Evolutionary conservation across 495 filamentous ascomycete species (phyloP).

Genomic region (Bryoglossum gracile): DNA sequence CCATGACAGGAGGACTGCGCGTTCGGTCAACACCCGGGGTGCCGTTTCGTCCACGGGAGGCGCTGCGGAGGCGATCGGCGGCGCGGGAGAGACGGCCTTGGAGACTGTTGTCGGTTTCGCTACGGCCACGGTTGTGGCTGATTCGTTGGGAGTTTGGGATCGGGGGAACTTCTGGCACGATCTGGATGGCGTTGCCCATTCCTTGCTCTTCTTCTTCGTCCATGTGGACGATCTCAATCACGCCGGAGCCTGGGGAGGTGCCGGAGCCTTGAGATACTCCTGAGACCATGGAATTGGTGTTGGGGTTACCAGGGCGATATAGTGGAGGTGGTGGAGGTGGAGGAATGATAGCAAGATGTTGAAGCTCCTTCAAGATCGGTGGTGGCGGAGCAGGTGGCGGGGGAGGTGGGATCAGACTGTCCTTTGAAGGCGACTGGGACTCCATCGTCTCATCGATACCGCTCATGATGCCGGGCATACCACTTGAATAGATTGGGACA

Average conservation of each 20-base stretch:
- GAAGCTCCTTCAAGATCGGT: constrained; percentile 72
- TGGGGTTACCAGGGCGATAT: constrained; percentile 41
- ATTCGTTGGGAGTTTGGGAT: constrained; percentile 19
- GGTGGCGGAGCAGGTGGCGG: constrained; percentile 44
- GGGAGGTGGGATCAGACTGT: constrained; percentile 42
- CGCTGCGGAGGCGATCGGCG: constrained; percentile 63
- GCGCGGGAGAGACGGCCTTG: constrained; percentile 56
- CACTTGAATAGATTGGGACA: constrained; percentile 14
- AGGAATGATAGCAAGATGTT: constrained; percentile 65
- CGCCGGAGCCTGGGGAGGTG: constrained; percentile 43
- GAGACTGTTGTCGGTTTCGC: constrained; percentile 56
- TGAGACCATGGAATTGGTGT: constrained; percentile 43
- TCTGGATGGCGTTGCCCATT: constrained; percentile 8
- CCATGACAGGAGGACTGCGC: constrained; percentile 21
- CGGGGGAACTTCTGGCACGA: constrained; percentile 17
- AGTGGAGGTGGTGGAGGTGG: constrained; percentile 64
- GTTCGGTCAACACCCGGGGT: constrained; percentile 22
- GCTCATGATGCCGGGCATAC: constrained; percentile 22
- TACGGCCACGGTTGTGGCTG: constrained; percentile 59
- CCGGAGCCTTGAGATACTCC: constrained; percentile 34
- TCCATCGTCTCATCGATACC: constrained; percentile 64
- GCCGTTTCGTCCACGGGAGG: constrained; percentile 46
- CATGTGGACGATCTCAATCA: constrained; percentile 69
- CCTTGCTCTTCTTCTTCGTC: constrained; percentile 42
- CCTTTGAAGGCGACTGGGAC: constrained; percentile 33